Evolutionary conservation across 805 yeast genomes (phyloP).

Genomic region (Citeromyces nyonsensis): DNA sequence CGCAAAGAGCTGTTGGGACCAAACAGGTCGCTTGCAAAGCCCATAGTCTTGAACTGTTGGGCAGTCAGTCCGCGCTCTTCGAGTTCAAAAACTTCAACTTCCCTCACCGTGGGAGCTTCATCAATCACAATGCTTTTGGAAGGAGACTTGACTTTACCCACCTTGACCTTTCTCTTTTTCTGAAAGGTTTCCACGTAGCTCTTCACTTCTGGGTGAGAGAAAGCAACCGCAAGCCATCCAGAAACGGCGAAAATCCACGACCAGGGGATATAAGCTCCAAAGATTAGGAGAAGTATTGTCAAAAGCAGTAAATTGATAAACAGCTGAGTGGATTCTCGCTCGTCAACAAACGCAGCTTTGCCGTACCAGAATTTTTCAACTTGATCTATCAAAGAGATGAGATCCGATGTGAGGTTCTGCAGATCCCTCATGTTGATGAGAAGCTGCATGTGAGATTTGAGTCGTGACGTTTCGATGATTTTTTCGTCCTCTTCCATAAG

Average conservation of each 20-base stretch:
- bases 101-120: conserved; percentile 40
- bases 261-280: conserved; percentile 51
- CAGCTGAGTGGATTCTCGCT: conserved; percentile 46
- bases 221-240: conserved; percentile 39
- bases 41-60: conserved; percentile 43
- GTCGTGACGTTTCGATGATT: no score
- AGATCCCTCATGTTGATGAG: conserved; percentile 57
- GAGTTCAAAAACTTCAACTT: conserved; percentile 70
- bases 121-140: conserved; percentile 49
- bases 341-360: conserved; percentile 59
- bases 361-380: conserved; percentile 42
- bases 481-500: no score
- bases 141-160: conserved; percentile 3
- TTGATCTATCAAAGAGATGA: conserved; percentile 31
- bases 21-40: conserved; percentile 41
- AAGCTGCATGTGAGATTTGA: conserved; percentile 16
- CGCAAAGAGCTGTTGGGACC: conserved; percentile 29
- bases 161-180: conserved; percentile 13
- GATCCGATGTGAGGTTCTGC: conserved; percentile 45
- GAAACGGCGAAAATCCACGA: conserved; percentile 32
- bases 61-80: conserved; percentile 49
- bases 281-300: conserved; percentile 22
- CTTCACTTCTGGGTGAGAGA: conserved; percentile 44
- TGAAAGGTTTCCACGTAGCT: conserved; percentile 3
- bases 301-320: conserved; percentile 24